These are phyloP conservation scores for Saccharomyces hybrid DNA, from an alignment of 1,139 yeast species.

Conservation along the genomic window DNA sequence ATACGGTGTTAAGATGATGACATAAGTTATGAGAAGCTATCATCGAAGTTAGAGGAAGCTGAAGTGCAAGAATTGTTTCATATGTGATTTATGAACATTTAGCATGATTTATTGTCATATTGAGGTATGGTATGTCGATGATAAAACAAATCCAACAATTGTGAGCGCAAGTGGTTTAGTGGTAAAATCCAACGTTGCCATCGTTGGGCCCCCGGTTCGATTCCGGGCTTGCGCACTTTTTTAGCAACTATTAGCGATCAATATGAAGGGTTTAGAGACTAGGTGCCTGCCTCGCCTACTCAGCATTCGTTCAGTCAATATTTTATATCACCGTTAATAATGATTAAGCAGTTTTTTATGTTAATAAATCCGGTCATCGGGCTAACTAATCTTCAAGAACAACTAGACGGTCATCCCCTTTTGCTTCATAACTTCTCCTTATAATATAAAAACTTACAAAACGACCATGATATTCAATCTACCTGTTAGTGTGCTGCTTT, in stretches of 20 bases:
- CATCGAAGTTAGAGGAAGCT: too few species aligned
- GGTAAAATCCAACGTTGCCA: constrained; percentile 4
- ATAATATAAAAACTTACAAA: neutral
- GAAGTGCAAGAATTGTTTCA: too few species aligned
- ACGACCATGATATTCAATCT: neutral
- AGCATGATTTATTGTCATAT: too few species aligned
- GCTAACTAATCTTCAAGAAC: neutral
- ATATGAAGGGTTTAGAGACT: too few species aligned
- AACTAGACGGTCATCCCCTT: neutral
- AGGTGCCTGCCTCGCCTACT: neutral
- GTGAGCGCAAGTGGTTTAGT: constrained; percentile 8
- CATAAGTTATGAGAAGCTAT: too few species aligned
- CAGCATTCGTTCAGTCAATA: neutral
- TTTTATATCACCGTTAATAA: neutral
- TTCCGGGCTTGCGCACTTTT: constrained; percentile 44
- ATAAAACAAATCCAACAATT: neutral
- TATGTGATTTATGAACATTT: too few species aligned
- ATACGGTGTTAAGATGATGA: too few species aligned
- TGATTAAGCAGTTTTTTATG: neutral
- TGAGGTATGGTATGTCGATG: neutral
- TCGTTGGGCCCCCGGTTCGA: constrained; percentile 44
- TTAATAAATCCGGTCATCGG: neutral
- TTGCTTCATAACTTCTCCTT: neutral
- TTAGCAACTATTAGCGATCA: neutral
- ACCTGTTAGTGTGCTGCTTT: neutral